Percentiles rank a stretch among this genome's conserved stretches.
Conservation (phyloP, 208 protist genomes). For the Wallacemonas collosoma region DNA sequence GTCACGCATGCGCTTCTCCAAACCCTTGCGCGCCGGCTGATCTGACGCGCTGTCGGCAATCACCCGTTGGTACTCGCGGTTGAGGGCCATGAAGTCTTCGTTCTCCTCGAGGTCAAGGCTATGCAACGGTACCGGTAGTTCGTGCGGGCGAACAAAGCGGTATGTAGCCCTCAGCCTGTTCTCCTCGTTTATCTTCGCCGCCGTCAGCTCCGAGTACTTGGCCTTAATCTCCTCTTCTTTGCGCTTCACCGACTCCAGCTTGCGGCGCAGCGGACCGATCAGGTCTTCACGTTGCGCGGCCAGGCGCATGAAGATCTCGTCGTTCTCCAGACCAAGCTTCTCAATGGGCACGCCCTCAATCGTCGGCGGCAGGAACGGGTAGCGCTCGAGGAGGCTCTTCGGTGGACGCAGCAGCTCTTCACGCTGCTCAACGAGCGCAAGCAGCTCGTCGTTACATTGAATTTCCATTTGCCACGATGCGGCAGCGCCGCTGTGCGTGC, state of each 20-base stretch:
- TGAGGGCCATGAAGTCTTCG: slow-evolving; percentile 29
- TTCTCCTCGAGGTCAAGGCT: slow-evolving; percentile 41
- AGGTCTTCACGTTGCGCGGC: slow-evolving; percentile 64
- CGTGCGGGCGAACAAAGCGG: slow-evolving; percentile 36
- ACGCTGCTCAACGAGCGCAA: slow-evolving; percentile 34
- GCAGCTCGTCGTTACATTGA: slow-evolving; percentile 45
- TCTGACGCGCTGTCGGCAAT: slow-evolving; percentile 11
- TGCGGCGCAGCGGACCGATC: slow-evolving; percentile 41
- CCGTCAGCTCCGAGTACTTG: slow-evolving; percentile 38
- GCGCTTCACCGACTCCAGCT: slow-evolving; percentile 38
- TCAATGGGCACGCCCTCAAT: slow-evolving; percentile 52
- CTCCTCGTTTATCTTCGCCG: slow-evolving; percentile 32
- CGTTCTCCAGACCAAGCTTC: slow-evolving; percentile 54
- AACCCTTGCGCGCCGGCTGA: slow-evolving; percentile 22
- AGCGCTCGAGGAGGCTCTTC: slow-evolving; percentile 44
- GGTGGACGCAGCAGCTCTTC: slow-evolving; percentile 43
- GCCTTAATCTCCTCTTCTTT: slow-evolving; percentile 57
- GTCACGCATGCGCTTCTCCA: slow-evolving; percentile 39
- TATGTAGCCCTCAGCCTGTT: slow-evolving; percentile 33
- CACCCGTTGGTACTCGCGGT: slow-evolving; percentile 27
- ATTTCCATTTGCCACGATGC: slow-evolving; percentile 25
- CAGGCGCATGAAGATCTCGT: slow-evolving; percentile 53
- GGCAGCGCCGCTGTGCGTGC: slow-evolving; percentile 21
- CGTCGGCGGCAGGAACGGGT: slow-evolving; percentile 50
- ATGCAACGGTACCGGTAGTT: slow-evolving; percentile 41